These are phyloP conservation scores for Thamnidium elegans DNA, from an alignment of 192 early-diverging fungal genomes.

Conservation along the genomic window DNA sequence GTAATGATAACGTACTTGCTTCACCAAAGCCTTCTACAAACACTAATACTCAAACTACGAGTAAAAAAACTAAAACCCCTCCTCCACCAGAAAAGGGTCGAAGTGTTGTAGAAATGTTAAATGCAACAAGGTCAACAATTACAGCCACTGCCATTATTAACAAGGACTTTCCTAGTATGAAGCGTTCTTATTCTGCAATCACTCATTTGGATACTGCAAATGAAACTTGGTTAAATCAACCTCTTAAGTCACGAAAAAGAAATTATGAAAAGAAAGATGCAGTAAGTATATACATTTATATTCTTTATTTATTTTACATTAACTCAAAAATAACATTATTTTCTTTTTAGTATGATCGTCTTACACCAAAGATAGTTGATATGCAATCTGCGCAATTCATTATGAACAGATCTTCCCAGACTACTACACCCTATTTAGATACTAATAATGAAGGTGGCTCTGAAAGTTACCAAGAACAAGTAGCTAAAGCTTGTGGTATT, in stretches of 20 bases:
- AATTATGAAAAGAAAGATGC: background rate
- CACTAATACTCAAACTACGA: no score
- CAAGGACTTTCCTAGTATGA: background rate
- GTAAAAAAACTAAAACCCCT: no score
- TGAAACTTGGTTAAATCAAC: slow-evolving; percentile 12
- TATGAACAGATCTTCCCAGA: no score
- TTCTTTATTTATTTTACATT: background rate
- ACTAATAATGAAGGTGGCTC: background rate
- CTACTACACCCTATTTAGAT: background rate
- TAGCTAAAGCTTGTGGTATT: background rate
- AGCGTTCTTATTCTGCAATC: slow-evolving; percentile 2
- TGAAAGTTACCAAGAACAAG: background rate
- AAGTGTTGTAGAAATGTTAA: no score
- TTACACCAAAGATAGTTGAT: background rate
- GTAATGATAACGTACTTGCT: no score
- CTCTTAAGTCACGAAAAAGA: background rate
- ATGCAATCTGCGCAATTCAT: background rate
- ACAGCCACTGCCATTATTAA: no score
- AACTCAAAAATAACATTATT: background rate
- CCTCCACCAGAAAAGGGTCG: no score
- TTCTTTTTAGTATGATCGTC: background rate
- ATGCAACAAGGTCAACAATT: no score
- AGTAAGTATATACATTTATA: background rate
- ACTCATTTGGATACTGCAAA: slow-evolving; percentile 17
- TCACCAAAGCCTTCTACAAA: no score